These are phyloP conservation scores for Beverwykella pulmonaria DNA, from an alignment of 495 filamentous ascomycete genomes.

Conservation along the genomic window DNA sequence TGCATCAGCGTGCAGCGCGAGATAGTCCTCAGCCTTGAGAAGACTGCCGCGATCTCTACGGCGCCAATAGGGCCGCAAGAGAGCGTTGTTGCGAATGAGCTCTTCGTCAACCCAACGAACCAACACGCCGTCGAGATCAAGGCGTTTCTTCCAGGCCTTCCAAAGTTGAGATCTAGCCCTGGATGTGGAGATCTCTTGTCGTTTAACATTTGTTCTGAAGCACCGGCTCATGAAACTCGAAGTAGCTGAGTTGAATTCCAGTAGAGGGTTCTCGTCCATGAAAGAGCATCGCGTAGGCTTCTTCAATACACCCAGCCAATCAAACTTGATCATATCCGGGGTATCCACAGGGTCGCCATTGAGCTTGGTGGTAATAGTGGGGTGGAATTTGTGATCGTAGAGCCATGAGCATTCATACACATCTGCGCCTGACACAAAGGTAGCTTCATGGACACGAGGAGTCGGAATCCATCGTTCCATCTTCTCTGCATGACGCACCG, in stretches of 20 bases:
- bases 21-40: conserved; percentile 55
- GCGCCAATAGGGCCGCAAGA: conserved; percentile 62
- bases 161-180: conserved; percentile 63
- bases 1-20: conserved; percentile 59
- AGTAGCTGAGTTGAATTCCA: conserved; percentile 54
- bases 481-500: conserved; percentile 55
- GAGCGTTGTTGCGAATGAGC: conserved; percentile 57
- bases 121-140: conserved; percentile 62
- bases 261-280: conserved; percentile 59
- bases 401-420: conserved; percentile 60
- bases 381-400: conserved; percentile 67
- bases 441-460: conserved; percentile 62
- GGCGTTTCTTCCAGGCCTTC: conserved; percentile 64
- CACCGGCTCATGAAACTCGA: conserved; percentile 53
- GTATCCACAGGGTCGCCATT: conserved; percentile 59
- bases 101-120: conserved; percentile 67
- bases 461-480: conserved; percentile 63
- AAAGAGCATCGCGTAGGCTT: conserved; percentile 61
- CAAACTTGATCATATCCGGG: conserved; percentile 62
- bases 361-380: conserved; percentile 59
- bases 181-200: conserved; percentile 60
- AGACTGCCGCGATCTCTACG: conserved; percentile 60
- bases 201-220: conserved; percentile 54
- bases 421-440: conserved; percentile 57
- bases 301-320: conserved; percentile 57